Evolutionary conservation across 345 rosid genomes (phyloP), one percentile per base, ranked within the genome.

Genomic region (Heritiera fomes): DNA sequence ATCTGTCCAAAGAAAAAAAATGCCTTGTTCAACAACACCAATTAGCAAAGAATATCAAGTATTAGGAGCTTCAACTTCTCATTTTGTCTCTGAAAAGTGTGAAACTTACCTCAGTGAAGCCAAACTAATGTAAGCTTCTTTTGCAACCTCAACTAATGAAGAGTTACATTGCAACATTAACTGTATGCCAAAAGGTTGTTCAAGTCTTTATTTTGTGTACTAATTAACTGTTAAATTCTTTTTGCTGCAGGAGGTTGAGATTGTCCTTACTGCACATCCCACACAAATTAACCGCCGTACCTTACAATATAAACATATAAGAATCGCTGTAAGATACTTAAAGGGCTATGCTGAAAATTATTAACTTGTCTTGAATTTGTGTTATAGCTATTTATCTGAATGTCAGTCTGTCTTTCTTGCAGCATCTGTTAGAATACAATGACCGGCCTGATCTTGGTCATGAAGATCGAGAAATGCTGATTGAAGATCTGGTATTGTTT

Each of bases 251-350:
- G 99, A 89, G 85, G 94, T 95, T 46, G 99, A 95, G 86, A 93
- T 95, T 78, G 99, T 95, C 84, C 98, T 95, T 63, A 95, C 98
- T 71, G 99, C 99, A 63, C 99, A 95, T 83, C 99, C 99, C 63
- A 95, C 99, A 82, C 99, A 95, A 87, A 95, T 95, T 77, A 91
- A 91, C 77, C 93, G 99, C 4, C 89, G 99, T 65, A 95, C 99
- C 79, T 89, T 93, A 86, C 99, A 95, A 74, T 93, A 95, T 85
- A 95, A 93, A 81, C 99, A 95, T 90, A 78, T 93, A 41, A 93
- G 97, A 84, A 90, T 95, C 79, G 94, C 97, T 73, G 98, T 93
- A 87, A 91, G 97, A 81, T 32, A 20, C 23, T 18, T 38, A 55
- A 30, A 40, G 11, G 64, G 15, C n/a, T 56, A 45, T 81, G 93